Evolutionary conservation across 1,139 yeast genomes (phyloP), one percentile per base, ranked within the genome.

Genomic region (Pichia sp.): DNA sequence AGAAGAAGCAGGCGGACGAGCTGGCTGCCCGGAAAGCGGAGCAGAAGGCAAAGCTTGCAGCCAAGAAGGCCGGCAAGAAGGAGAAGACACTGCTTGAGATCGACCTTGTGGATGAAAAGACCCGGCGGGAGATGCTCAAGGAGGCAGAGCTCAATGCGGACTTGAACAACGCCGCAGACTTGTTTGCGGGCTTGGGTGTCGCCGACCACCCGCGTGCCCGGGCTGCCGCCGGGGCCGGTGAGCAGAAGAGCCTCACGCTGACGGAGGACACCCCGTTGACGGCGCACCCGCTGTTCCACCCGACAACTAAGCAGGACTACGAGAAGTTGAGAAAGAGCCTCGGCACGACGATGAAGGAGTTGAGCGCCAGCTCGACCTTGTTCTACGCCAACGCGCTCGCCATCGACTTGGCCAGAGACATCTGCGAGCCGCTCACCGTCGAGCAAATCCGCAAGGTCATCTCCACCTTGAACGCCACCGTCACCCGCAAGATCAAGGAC

Each of bases 131-230:
- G 67, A 72, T 90, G 70, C 76, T 87, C 70, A 86, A 78, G 67
- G 76, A 85, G 68, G 95, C 93, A 15, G 95, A 93, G 72, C 68
- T 89, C 57, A 85, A 82, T 50, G 82, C 96, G 38, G 99, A 93
- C 74, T 77, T 93, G 72, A 88, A 87, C 72, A 87, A 89, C 68
- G 98, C 98, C 29, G 93, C 96, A 31, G 96, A 90, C 65, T 77
- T 93, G 64, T 90, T 93, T 67, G 96, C 93, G 38, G 88, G 88
- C 8, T 76, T 87, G 61, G 92, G 90, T 36, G 86, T 87, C 54
- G 85, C 81, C 54, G 80, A 77, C 58, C 93, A 86, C 65, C 93
- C 93, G 60, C 78, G 87, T 62, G 90, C 87, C 61, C 76, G 75
- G 61, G 67, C 66, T 16, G 54, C 53, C 31, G 26, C 26, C 26